phyloP scores from a whole-genome alignment of 805 yeast genomes.

The Debaryomyces prosopidis region DNA sequence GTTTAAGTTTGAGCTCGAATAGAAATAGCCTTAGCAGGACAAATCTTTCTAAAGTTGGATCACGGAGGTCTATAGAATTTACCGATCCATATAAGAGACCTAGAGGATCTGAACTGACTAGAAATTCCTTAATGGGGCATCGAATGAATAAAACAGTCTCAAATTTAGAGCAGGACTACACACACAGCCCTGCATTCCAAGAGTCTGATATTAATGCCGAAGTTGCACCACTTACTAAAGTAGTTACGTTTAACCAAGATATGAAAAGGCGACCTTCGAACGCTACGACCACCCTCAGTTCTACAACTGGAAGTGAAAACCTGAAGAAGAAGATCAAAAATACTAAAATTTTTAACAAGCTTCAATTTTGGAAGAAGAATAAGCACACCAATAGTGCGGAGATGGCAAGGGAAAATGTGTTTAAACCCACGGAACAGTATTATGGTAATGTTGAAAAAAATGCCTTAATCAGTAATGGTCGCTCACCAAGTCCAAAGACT shows the following conservation, averaged over 20 bases:
- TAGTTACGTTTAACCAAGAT: conserved; percentile 24
- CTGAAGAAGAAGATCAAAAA: conserved; percentile 18
- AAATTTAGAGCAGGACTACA: background rate
- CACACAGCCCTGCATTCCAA: background rate
- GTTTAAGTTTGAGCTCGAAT: conserved; percentile 34
- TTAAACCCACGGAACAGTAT: too few species aligned
- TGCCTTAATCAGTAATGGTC: too few species aligned
- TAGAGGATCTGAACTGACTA: background rate
- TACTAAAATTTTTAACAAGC: conserved; percentile 27
- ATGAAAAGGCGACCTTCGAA: conserved; percentile 9
- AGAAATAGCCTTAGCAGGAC: conserved; percentile 1
- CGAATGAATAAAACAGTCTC: background rate
- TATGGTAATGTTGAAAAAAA: too few species aligned
- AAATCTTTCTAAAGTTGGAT: background rate
- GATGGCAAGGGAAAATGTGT: background rate
- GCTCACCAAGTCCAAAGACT: background rate
- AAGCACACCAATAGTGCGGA: conserved; percentile 6
- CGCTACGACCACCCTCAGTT: conserved; percentile 5
- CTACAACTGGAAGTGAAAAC: conserved; percentile 7
- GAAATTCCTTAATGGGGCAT: background rate
- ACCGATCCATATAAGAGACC: background rate
- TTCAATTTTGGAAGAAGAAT: conserved; percentile 40
- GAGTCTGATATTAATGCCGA: background rate
- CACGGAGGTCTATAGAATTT: background rate
- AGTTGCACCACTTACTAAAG: conserved; percentile 9